Base-by-base conservation (phyloP, 73 alveolate genomes). In the Uronychia binucleata region DNA sequence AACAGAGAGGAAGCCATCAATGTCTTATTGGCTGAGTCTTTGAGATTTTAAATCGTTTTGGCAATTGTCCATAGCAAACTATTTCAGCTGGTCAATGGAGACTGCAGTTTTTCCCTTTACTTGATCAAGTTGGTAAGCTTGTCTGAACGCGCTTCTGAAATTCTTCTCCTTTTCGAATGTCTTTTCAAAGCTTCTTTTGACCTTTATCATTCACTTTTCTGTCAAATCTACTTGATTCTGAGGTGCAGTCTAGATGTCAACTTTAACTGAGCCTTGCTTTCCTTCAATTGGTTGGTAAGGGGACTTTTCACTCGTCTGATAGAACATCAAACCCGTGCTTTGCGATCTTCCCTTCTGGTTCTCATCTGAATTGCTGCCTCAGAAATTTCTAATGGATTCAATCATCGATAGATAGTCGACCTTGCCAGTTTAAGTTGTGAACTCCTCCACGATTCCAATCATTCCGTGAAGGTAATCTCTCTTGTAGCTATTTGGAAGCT, bases 191-290 rank as follows among this genome's bases (percentile, higher is more conserved):
- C 75, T 77, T 35, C 95, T 78, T 30, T 85, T 77, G 85, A 90
- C 91, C 58, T 85, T 90, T 13, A 59, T 81, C 29, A 89, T 34
- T 27, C 80, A 33, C 26, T 30, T 80, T 35, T 90, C 31, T 74
- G 85, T 90, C 19, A 19, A 5, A 46, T 46, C 67, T 46, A 46
- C 5, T 46, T 46, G 67, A 46, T 46, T 46, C 67, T 46, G 74
- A 29, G 57, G 90, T 1, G 85, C 95, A 76, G 79, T 90, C 74
- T 90, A 77, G 26, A 80, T 46, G 75, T 90, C 95, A 1, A 90
- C 57, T 0, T 85, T 74, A 67, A 67, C 74, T 82, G 76, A 80
- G 58, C 28, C 33, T 60, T 1, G 89, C 34, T 30, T 58, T 59
- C 5, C 80, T 85, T 28, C 77, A 77, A 60, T 74, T 75, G 25